These are phyloP conservation scores for Solanum medicagineum DNA, from an alignment of 257 asterid species.

Conservation along the genomic window DNA sequence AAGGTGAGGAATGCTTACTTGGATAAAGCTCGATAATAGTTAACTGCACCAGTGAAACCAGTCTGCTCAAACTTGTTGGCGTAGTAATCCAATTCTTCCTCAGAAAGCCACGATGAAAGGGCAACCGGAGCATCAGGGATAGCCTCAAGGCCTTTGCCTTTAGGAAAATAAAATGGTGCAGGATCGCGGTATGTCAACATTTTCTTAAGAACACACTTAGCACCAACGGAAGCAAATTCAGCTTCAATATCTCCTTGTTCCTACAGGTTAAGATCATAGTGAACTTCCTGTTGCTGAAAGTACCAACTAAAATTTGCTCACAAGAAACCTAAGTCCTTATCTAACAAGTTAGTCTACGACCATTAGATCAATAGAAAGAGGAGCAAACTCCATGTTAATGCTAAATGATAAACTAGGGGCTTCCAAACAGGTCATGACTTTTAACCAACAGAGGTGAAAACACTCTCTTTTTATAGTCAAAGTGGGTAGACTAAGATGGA, in stretches of 20 bases:
- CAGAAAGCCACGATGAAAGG: constrained; percentile 35
- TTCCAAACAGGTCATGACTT: too few species aligned
- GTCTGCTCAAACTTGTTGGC: constrained; percentile 21
- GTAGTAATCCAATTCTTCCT: constrained; percentile 26
- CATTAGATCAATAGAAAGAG: not conserved
- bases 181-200: not conserved
- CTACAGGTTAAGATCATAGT: not conserved
- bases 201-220: not conserved
- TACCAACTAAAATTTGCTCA: not conserved
- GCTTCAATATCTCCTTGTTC: constrained; percentile 3
- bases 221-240: not conserved
- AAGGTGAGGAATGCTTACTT: constrained; percentile 16
- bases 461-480: too few species aligned
- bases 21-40: constrained; percentile 35
- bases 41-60: constrained; percentile 45
- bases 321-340: not conserved
- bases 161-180: not conserved
- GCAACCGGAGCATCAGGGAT: not conserved
- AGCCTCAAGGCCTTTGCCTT: not conserved
- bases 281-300: not conserved
- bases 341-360: not conserved
- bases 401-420: not conserved
- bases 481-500: too few species aligned
- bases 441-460: too few species aligned
- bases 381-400: not conserved